These are phyloP conservation scores for Hapsidospora chrysogenum DNA, from an alignment of 495 filamentous ascomycete genomes.

Conservation along the genomic window DNA sequence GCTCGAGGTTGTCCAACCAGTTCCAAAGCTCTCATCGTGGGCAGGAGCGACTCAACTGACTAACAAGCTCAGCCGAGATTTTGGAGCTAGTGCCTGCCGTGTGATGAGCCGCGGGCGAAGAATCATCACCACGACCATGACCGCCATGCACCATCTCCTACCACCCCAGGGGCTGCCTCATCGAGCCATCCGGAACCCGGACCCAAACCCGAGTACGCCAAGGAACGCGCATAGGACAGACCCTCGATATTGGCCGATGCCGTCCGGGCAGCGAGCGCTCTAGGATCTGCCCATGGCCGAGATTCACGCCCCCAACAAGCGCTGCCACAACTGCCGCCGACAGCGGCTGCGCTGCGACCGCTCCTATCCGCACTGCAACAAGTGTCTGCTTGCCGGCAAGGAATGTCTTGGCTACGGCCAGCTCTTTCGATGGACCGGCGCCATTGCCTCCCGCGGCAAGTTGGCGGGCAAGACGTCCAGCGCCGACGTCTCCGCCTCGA, in stretches of 20 bases:
- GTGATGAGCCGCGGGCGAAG: too few relatives aligned
- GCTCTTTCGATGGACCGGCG: constrained; percentile 24
- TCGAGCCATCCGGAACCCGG: too few relatives aligned
- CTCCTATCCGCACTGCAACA: constrained; percentile 29
- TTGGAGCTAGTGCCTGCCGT: too few relatives aligned
- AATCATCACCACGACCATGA: neutral
- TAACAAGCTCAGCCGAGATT: too few relatives aligned
- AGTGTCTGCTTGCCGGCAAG: constrained; percentile 27
- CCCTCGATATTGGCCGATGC: too few relatives aligned
- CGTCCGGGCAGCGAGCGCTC: neutral
- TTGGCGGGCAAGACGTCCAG: constrained; percentile 12
- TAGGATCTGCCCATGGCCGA: neutral
- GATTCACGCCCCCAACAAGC: constrained; percentile 5
- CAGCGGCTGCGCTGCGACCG: constrained; percentile 37
- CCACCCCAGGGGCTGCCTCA: neutral
- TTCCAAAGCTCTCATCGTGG: too few relatives aligned
- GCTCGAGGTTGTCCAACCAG: too few relatives aligned
- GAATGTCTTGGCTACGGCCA: constrained; percentile 28
- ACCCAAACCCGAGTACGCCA: too few relatives aligned
- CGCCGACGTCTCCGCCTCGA: too few relatives aligned
- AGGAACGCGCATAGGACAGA: too few relatives aligned
- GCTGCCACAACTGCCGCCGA: constrained; percentile 35
- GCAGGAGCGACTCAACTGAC: too few relatives aligned
- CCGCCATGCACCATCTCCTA: neutral
- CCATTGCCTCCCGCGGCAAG: constrained; percentile 22